These are phyloP conservation scores for Penicillium thymicola DNA, from an alignment of 2,329 filamentous ascomycete species.

Conservation along the genomic window DNA sequence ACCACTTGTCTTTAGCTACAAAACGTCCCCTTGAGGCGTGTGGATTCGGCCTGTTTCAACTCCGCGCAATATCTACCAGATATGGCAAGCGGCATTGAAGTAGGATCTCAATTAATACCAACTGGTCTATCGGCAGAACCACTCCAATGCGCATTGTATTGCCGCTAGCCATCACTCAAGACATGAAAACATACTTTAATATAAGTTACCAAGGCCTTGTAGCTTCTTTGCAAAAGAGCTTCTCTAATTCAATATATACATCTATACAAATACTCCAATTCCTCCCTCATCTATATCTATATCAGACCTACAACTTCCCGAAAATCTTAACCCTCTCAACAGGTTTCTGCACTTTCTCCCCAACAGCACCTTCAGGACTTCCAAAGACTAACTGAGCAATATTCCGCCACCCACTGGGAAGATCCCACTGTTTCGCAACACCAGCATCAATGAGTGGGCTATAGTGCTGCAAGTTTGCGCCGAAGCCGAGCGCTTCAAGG, in stretches of 20 bases:
- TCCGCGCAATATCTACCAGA: too few relatives aligned
- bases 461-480: slow-evolving; percentile 90
- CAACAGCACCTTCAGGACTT: slow-evolving; percentile 51
- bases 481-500: slow-evolving; percentile 77
- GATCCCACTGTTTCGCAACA: slow-evolving; percentile 65
- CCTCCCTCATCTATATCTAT: neutral
- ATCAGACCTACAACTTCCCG: slow-evolving; percentile 32
- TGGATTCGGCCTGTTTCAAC: too few relatives aligned
- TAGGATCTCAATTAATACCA: too few relatives aligned
- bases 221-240: neutral
- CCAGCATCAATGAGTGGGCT: slow-evolving; percentile 78
- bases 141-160: too few relatives aligned
- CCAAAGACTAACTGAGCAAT: slow-evolving; percentile 85
- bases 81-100: too few relatives aligned
- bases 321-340: slow-evolving; percentile 65
- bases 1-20: too few relatives aligned
- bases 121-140: too few relatives aligned
- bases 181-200: too few relatives aligned
- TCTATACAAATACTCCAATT: neutral
- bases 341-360: slow-evolving; percentile 63
- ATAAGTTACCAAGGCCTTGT: too few relatives aligned
- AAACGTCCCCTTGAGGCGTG: too few relatives aligned
- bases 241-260: neutral
- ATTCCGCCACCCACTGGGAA: slow-evolving; percentile 72
- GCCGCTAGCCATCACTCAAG: too few relatives aligned